phyloP scores from a whole-genome alignment of 768 basidiomycete genomes.

The Cystoderma amianthinum region DNA sequence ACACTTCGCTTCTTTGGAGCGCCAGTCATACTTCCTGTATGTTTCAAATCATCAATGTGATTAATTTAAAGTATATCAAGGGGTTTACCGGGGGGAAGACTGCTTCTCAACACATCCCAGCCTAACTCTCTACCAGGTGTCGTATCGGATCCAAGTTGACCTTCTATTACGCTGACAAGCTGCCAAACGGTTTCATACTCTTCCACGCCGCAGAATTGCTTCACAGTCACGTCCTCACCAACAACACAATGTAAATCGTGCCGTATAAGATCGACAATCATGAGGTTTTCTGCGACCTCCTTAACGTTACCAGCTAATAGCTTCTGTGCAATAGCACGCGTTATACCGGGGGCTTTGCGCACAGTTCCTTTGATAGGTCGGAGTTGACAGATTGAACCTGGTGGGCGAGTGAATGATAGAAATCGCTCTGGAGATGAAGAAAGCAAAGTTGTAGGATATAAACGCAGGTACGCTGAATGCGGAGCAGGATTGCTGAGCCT shows the following conservation, averaged over 20 bases:
- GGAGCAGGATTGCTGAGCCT: constrained; percentile 82
- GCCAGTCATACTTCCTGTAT: constrained; percentile 90
- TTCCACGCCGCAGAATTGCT: constrained; percentile 82
- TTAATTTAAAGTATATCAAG: constrained; percentile 1
- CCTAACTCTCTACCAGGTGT: constrained; percentile 41
- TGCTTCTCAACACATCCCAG: constrained; percentile 71
- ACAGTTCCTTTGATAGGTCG: constrained; percentile 95
- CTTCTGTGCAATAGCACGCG: constrained; percentile 59
- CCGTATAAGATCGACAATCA: constrained; percentile 96
- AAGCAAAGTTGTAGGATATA: constrained; percentile 71
- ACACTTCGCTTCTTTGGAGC: constrained; percentile 94
- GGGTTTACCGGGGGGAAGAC: constrained; percentile 77
- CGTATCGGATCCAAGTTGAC: too few species aligned
- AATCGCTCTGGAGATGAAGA: constrained; percentile 93
- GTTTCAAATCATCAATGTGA: neutral
- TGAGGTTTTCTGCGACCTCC: constrained; percentile 94
- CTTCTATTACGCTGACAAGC: constrained; percentile 90
- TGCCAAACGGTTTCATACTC: constrained; percentile 95
- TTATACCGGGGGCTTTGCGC: constrained; percentile 59
- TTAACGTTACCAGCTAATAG: constrained; percentile 63
- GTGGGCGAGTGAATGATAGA: constrained; percentile 69
- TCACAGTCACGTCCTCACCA: constrained; percentile 75
- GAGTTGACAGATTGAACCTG: constrained; percentile 63
- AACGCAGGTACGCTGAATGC: constrained; percentile 74
- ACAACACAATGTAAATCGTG: constrained; percentile 86